Percentiles rank a stretch among this genome's conserved stretches.
Evolutionary conservation across 2,329 filamentous ascomycete species (phyloP).

Genomic region (Didymella segeticola): DNA sequence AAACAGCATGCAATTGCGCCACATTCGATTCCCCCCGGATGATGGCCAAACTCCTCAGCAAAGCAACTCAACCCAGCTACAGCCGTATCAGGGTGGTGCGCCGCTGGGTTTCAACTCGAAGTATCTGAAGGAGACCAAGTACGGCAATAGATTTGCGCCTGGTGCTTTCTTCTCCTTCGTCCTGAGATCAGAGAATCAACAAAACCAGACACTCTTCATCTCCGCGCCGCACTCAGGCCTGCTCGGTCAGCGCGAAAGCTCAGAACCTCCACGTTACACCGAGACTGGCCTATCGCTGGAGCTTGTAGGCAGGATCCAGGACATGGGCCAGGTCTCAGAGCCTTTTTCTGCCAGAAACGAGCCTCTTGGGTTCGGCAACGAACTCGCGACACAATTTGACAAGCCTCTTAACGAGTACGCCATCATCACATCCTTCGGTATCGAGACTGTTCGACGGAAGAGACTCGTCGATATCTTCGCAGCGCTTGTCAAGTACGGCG

Average conservation of each 20-base stretch:
- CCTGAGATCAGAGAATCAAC: conserved; percentile 64
- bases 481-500: conserved; percentile 74
- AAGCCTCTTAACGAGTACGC: conserved; percentile 82
- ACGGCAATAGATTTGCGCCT: conserved; percentile 72
- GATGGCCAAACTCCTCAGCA: conserved; percentile 30
- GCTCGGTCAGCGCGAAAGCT: conserved; percentile 67
- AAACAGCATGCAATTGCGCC: conserved; percentile 96
- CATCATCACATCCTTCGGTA: conserved; percentile 86
- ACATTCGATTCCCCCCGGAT: conserved; percentile 88
- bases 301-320: conserved; percentile 76
- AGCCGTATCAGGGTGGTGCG: conserved; percentile 38
- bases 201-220: conserved; percentile 76
- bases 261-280: conserved; percentile 66
- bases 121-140: conserved; percentile 49
- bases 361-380: conserved; percentile 84
- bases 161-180: conserved; percentile 92
- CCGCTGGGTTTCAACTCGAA: conserved; percentile 38
- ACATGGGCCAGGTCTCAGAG: conserved; percentile 76
- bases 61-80: conserved; percentile 35
- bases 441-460: conserved; percentile 83
- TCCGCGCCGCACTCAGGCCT: conserved; percentile 87
- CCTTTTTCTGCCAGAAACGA: conserved; percentile 70
- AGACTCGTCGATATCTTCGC: conserved; percentile 93
- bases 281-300: conserved; percentile 84
- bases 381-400: conserved; percentile 95